Evolutionary conservation across 2,329 filamentous ascomycete genomes (phyloP), one percentile per base, ranked within the genome.

Genomic region (Aspergillus hiratsukae): DNA sequence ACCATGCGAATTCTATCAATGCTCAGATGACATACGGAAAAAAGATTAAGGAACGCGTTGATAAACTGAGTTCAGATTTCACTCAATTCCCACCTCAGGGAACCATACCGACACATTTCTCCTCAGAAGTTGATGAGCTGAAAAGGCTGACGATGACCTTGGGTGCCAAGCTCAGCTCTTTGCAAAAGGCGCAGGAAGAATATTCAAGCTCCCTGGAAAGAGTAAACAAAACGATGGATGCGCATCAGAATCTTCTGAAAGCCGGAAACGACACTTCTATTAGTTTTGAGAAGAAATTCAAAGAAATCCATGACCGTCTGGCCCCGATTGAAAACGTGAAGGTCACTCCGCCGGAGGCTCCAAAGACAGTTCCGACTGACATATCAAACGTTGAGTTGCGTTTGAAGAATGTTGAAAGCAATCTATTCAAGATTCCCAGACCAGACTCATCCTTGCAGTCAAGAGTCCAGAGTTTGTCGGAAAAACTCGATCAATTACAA

Each of bases 401-500:
- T 17, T 10, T 54, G 6, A 19, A 50, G 35, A 48, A 51, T 23
- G 17, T 56, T 9, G 54, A 56, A 37, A 7, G 21, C 28, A 28
- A 23, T 11, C 5, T 53, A 23, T 3, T 27, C 10, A 23, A 23
- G 10, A 3, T 23, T 46, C 43, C 43, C 4, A 46, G 43, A 23
- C 25, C 29, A 0, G 21, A 31, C 40, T 5, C 45, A 7, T 51
- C 41, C 11, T 40, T 57, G 11, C 48, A 49, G 17, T 29, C n/a
- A 5, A 43, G 52, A 21, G 19, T 64, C 4, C 43, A 60, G 21
- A 23, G 35, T 9, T 25, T 61, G 14, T 43, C 41, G 7, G 37
- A 43, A 28, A 23, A 52, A 28, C 23, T 65, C 2, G 10, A 57
- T 3, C 51, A 59, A 11, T 28, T 67, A 19, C 45, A 58, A 10